Evolutionary conservation across 2,329 filamentous ascomycete genomes (phyloP).

Genomic region (Claviceps pazoutovae): DNA sequence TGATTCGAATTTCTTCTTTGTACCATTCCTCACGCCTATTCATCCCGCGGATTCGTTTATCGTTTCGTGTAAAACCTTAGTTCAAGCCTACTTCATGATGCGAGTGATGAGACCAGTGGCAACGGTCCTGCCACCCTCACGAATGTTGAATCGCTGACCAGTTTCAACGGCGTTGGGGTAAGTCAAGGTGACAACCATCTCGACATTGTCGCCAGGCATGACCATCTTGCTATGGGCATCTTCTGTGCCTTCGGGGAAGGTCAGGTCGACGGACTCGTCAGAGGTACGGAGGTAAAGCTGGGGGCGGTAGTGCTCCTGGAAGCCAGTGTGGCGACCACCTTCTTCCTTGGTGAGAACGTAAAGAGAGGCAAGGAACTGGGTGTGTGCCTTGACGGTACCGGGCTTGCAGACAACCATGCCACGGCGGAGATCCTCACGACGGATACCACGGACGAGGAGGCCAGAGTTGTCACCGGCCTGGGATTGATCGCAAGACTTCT

Average conservation of each 20-base stretch:
- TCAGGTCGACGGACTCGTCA: conserved; percentile 63
- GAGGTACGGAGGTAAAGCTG: conserved; percentile 94
- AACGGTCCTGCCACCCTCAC: conserved; percentile 86
- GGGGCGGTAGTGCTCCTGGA: conserved; percentile 90
- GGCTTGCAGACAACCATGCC: conserved; percentile 90
- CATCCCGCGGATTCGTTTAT: background rate
- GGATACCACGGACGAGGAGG: conserved; percentile 86
- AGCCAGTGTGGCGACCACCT: conserved; percentile 91
- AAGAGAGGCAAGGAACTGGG: conserved; percentile 86
- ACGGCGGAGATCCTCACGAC: conserved; percentile 84
- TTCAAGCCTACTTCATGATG: conserved; percentile 40
- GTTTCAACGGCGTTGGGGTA: conserved; percentile 76
- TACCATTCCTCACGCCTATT: no score
- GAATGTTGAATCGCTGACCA: conserved; percentile 94
- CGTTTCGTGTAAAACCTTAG: background rate
- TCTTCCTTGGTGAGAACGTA: conserved; percentile 97
- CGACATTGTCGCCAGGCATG: conserved; percentile 97
- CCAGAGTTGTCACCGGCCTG: conserved; percentile 96
- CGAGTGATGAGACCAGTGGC: conserved; percentile 72
- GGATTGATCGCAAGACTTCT: conserved; percentile 97
- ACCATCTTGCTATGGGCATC: conserved; percentile 64
- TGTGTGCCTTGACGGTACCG: conserved; percentile 71
- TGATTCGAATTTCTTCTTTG: no score
- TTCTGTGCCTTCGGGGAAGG: conserved; percentile 73
- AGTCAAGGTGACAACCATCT: conserved; percentile 84